These are phyloP conservation scores for Spergularia marina DNA, from an alignment of 148 eudicot species.

Conservation along the genomic window DNA sequence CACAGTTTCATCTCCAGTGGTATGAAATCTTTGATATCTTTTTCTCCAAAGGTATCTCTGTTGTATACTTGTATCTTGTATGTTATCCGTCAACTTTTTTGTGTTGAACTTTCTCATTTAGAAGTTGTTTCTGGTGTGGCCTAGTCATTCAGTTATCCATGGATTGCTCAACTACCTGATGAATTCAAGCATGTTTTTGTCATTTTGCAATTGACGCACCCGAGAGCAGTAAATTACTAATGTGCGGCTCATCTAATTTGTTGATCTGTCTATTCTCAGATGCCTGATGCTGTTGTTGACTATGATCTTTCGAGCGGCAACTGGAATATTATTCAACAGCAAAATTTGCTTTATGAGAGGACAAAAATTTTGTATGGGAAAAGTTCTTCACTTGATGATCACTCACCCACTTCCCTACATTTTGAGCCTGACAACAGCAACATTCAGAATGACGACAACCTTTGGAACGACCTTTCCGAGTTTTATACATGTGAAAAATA, in stretches of 20 bases:
- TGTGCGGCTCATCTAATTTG: neutral
- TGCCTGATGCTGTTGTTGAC: conserved; percentile 96
- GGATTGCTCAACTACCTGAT: neutral
- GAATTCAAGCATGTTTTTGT: neutral
- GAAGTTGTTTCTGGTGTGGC: too few species aligned
- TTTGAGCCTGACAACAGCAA: conserved; percentile 29
- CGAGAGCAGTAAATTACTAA: neutral
- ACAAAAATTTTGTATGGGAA: conserved; percentile 75
- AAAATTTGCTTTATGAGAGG: conserved; percentile 80
- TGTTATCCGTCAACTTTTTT: conserved; percentile 7
- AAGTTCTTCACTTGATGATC: conserved; percentile 37
- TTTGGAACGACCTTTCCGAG: conserved; percentile 89
- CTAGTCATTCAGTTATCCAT: too few species aligned
- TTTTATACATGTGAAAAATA: conserved; percentile 81
- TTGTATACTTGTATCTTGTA: neutral
- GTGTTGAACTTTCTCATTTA: conserved; percentile 2
- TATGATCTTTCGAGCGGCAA: conserved; percentile 72
- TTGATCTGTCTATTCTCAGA: conserved; percentile 40
- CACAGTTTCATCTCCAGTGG: conserved; percentile 86
- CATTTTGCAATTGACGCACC: neutral
- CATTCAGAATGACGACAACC: conserved; percentile 32
- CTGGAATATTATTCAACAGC: conserved; percentile 92
- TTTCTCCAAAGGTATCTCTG: neutral
- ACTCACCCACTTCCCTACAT: conserved; percentile 27
- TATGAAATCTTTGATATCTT: conserved; percentile 34